Base-by-base conservation (phyloP, 2,329 filamentous ascomycete genomes). In the Xylariaceae sp. region DNA sequence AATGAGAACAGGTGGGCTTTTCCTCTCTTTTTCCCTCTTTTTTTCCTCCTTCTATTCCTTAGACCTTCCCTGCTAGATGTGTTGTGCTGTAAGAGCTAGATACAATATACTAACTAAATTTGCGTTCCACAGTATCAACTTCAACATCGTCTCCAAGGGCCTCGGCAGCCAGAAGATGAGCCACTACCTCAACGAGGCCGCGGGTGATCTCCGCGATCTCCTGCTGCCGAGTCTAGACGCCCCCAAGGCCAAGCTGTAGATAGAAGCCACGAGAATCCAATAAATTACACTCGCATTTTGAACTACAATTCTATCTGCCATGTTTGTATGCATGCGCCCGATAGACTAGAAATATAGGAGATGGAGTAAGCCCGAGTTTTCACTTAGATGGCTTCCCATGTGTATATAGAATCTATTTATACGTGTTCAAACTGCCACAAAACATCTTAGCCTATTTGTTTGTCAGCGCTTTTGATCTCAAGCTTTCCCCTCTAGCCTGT, bases 101-200 rank as follows among this genome's bases (percentile, higher is more conserved):
- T 26, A 24, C 40, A 40, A 3, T 10, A 6, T 32, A 24, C 58
- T 63, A 57, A 60, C 13, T 53, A 49, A 66, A 45, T 1, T 11
- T n/a, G n/a, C 16, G 16, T 9, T 40, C 13, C 33, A 24, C 61
- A 96, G 91, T 73, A 82, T 99, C 60, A 94, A 97, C 83, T 97
- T 99, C 80, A 99, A 99, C 77, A 86, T 99, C 63, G 92, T 96
- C 61, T 94, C 89, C 72, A 99, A 97, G 82, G 86, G 89, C 52
- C 79, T 97, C 43, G 94, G 93, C 37, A 91, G 88, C 69, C 86
- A 94, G 67, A 60, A 50, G 54, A 96, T 99, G 93, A 94, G 90
- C 75, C 90, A 93, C 81, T 99, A 91, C 76, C 79, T 99, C 62
- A 95, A 92, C 68, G 94, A 99, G 76, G 93, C 94, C 0, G 94